Conservation (phyloP, 371 early-diverging fungal species). For the Furculomyces boomerangus region DNA sequence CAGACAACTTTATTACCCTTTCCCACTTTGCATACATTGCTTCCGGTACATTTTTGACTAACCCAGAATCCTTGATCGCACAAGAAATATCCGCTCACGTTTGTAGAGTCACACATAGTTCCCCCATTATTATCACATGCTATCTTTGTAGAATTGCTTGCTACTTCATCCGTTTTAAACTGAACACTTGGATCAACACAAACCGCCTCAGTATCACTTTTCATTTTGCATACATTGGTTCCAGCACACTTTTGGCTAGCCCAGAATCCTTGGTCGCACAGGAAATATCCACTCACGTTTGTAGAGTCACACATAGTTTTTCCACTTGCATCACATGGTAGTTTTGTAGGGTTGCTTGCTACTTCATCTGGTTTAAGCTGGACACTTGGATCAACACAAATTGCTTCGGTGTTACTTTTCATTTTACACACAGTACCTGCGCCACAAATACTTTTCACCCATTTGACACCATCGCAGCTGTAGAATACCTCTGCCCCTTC, state of each 20-base stretch:
- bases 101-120: not conserved
- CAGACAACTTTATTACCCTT: not conserved
- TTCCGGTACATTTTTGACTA: not conserved
- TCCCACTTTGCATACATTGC: not conserved
- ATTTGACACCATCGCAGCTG: not conserved
- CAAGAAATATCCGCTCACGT: not conserved
- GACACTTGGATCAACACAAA: not conserved
- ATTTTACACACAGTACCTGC: constrained; percentile 1
- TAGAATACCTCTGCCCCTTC: not conserved
- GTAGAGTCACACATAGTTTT: not conserved
- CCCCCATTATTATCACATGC: not conserved
- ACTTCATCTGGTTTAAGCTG: not conserved
- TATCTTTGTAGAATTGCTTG: not conserved
- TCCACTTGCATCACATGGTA: not conserved
- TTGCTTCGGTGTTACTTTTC: not conserved
- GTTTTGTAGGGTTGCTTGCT: not conserved
- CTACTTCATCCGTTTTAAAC: too few species aligned
- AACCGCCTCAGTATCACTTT: not conserved
- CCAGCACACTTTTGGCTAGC: not conserved
- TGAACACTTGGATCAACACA: too few species aligned
- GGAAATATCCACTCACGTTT: not conserved
- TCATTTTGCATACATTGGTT: not conserved
- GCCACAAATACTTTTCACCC: not conserved
- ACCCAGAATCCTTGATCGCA: not conserved
- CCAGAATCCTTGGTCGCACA: not conserved